A percentile compares a stretch with the other conserved stretches of the same genome.
Conservation (phyloP, 306 rosid genomes). For the Morella rubra region DNA sequence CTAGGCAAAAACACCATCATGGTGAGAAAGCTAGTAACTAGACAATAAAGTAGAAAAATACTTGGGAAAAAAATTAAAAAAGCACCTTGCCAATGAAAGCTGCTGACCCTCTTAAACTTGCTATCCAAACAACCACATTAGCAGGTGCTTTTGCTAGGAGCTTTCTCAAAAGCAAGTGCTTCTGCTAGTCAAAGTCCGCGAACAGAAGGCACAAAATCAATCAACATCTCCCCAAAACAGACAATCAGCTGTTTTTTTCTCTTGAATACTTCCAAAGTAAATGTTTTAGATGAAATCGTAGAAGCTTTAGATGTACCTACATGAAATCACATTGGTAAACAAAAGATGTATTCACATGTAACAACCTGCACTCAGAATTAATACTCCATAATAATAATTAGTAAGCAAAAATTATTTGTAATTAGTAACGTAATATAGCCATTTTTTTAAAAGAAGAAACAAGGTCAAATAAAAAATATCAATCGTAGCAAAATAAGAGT, state of each 20-base stretch:
- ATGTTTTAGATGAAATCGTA: conserved; percentile 2
- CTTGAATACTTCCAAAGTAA: too few species aligned
- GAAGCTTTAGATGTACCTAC: conserved; percentile 27
- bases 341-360: neutral
- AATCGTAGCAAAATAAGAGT: too few species aligned
- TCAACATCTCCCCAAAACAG: conserved; percentile 45
- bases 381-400: too few species aligned
- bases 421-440: too few species aligned
- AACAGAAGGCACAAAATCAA: conserved; percentile 26
- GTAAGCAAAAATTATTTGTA: too few species aligned
- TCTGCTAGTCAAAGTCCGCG: conserved; percentile 33
- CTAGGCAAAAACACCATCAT: too few species aligned
- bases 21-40: neutral
- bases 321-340: neutral
- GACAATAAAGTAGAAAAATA: neutral
- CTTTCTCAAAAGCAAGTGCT: conserved; percentile 26
- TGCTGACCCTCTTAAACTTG: conserved; percentile 31
- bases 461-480: too few species aligned
- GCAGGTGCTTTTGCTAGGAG: conserved; percentile 37
- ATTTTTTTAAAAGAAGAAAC: too few species aligned
- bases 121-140: conserved; percentile 32
- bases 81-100: conserved; percentile 48
- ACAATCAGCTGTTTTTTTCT: conserved; percentile 15
- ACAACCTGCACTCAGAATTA: too few species aligned
- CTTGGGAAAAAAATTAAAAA: neutral